Evolutionary conservation across 768 basidiomycete genomes (phyloP).

Genomic region (Sporobolomyces roseus): DNA sequence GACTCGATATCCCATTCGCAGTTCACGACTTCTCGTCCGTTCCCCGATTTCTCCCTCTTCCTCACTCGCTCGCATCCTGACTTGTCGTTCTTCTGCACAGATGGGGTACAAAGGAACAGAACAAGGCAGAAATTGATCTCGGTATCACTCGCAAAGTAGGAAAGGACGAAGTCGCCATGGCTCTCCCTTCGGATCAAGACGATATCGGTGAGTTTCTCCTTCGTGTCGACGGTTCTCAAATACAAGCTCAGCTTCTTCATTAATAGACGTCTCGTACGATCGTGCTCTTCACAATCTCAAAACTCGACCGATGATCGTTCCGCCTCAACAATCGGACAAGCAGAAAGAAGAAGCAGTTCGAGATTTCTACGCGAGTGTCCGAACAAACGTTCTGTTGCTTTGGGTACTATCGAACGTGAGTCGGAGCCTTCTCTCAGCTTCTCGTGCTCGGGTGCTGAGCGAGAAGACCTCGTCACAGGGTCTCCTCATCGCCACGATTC

Average conservation of each 20-base stretch:
- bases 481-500: constrained; percentile 64
- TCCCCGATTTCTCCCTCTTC: background rate
- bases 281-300: constrained; percentile 66
- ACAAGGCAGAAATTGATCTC: constrained; percentile 40
- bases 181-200: constrained; percentile 42
- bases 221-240: background rate
- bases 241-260: background rate
- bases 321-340: constrained; percentile 43
- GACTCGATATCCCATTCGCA: background rate
- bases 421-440: background rate
- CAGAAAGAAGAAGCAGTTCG: constrained; percentile 52
- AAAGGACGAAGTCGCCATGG: constrained; percentile 42
- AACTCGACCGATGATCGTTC: constrained; percentile 45
- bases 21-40: constrained; percentile 58
- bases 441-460: background rate
- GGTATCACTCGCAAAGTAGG: constrained; percentile 40
- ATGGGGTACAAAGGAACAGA: constrained; percentile 45
- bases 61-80: background rate
- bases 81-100: constrained; percentile 7
- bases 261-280: constrained; percentile 71
- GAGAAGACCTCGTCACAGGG: constrained; percentile 55
- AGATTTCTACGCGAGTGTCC: constrained; percentile 81
- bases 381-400: constrained; percentile 73
- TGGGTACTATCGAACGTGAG: constrained; percentile 79
- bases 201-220: constrained; percentile 38